A percentile compares a stretch with the other conserved stretches of the same genome.
Conservation (phyloP, 176 grass and related monocot genomes). For the Carex pumila region DNA sequence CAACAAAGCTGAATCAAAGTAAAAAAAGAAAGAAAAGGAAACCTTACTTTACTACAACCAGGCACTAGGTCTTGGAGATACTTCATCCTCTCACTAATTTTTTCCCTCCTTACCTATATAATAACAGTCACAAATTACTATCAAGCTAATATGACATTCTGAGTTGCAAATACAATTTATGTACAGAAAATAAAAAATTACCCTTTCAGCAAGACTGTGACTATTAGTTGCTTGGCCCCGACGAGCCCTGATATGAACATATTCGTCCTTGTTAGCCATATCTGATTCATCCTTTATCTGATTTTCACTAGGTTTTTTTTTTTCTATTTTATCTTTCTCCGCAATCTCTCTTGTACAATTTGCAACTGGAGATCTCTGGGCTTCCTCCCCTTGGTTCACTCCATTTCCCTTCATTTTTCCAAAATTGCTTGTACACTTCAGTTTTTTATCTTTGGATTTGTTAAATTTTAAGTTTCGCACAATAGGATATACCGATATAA, state of each 20-base stretch:
- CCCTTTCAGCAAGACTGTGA: constrained; percentile 86
- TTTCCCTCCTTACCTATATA: constrained; percentile 68
- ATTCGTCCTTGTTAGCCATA: constrained; percentile 40
- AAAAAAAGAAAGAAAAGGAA: background rate
- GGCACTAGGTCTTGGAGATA: constrained; percentile 87
- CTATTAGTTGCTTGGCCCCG: constrained; percentile 77
- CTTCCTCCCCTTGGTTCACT: constrained; percentile 24
- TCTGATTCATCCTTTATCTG: constrained; percentile 32
- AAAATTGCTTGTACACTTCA: background rate
- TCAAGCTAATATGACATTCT: background rate
- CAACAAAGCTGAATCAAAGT: background rate
- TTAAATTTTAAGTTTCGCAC: background rate
- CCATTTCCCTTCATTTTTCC: constrained; percentile 22
- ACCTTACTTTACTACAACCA: constrained; percentile 69
- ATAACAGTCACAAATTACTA: constrained; percentile 4
- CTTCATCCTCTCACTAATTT: constrained; percentile 79
- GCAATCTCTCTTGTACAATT: constrained; percentile 47
- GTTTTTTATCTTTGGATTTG: background rate
- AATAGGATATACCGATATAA: background rate
- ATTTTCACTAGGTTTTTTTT: constrained; percentile 41
- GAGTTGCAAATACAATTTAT: background rate
- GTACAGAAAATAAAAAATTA: constrained; percentile 17
- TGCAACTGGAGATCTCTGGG: constrained; percentile 22
- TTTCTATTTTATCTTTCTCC: constrained; percentile 59
- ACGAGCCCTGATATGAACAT: constrained; percentile 73